Conservation (phyloP, 164 flowering plant species). For the Chimonanthus salicifolius region DNA sequence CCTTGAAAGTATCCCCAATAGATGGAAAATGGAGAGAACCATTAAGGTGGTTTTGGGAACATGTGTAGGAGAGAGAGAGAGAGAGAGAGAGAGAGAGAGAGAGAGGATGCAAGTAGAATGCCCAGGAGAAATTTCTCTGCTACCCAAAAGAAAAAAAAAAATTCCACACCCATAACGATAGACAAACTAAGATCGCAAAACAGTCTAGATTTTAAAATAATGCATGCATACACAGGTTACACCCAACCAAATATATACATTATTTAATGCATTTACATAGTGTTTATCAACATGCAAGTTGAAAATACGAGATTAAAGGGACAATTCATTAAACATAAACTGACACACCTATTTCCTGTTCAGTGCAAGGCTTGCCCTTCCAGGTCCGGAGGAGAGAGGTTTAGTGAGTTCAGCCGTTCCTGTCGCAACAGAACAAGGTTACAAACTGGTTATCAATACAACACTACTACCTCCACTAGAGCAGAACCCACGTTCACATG, state of each 20-base stretch:
- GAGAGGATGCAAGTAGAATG: too few relatives aligned
- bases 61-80: too few relatives aligned
- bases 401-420: conserved; percentile 41
- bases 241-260: not conserved
- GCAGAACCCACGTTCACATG: conserved; percentile 12
- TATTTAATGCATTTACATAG: not conserved
- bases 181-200: too few relatives aligned
- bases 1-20: too few relatives aligned
- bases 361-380: conserved; percentile 94
- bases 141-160: too few relatives aligned
- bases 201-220: too few relatives aligned
- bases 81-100: too few relatives aligned
- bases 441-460: conserved; percentile 6
- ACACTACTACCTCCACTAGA: conserved; percentile 31
- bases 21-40: too few relatives aligned
- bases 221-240: not conserved
- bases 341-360: conserved; percentile 11
- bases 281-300: not conserved
- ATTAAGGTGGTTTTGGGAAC: too few relatives aligned
- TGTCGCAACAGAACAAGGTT: conserved; percentile 6
- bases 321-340: conserved; percentile 2
- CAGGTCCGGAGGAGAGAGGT: conserved; percentile 78
- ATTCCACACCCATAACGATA: too few relatives aligned
- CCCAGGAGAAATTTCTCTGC: too few relatives aligned
- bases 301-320: not conserved